A percentile compares a stretch with the other conserved stretches of the same genome.
Conservation (phyloP, 2,329 filamentous ascomycete species). For the Gaeumannomyces sp. region DNA sequence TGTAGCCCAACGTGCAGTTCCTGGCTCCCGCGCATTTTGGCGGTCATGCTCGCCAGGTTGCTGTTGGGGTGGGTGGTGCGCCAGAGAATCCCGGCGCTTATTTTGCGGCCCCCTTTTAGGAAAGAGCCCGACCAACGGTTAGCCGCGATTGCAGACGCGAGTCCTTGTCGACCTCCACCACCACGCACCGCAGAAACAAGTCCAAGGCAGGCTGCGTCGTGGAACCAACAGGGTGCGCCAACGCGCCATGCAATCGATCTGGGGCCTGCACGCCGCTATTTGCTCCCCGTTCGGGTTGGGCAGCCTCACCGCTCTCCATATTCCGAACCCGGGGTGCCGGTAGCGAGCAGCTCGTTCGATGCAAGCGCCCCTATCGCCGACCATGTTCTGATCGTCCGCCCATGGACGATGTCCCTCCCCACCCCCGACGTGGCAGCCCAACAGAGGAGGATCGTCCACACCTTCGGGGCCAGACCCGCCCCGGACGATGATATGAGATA, state of each 20-base stretch:
- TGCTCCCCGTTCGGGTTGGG: not conserved
- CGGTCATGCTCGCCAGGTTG: not conserved
- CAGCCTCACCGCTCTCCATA: not conserved
- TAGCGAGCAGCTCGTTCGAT: not conserved
- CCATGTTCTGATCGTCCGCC: not conserved
- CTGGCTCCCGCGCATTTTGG: not conserved
- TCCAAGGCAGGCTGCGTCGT: not conserved
- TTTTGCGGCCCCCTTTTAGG: too few species aligned
- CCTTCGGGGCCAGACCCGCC: too few species aligned
- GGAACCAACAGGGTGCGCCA: not conserved
- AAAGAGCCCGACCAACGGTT: not conserved
- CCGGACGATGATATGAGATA: not conserved
- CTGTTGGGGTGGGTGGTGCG: not conserved
- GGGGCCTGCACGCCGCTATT: not conserved
- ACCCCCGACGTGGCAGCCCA: not conserved
- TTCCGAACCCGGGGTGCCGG: not conserved
- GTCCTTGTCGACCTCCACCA: too few species aligned
- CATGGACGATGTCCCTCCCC: not conserved
- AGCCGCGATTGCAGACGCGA: not conserved
- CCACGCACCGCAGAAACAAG: not conserved
- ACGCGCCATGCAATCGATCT: not conserved
- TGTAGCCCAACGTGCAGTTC: not conserved
- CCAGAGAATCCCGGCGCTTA: not conserved
- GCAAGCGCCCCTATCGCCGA: not conserved
- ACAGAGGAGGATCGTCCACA: not conserved